Base-by-base conservation (phyloP, 306 rosid species). In the Vigna trinervia region DNA sequence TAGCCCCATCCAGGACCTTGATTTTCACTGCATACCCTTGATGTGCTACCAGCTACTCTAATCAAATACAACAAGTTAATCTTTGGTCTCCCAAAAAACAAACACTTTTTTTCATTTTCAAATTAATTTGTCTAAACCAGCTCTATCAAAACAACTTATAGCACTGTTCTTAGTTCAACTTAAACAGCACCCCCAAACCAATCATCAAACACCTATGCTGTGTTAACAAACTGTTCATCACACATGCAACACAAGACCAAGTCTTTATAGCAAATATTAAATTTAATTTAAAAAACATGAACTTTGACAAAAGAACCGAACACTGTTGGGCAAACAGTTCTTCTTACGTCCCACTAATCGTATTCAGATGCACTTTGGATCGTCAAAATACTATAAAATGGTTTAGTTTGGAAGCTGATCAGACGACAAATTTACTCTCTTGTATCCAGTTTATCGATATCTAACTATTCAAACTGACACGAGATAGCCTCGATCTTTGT, bases 131-230 rank as follows among this genome's bases (percentile, higher is more conserved):
- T 51, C 52, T 19, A 26, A 34, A 52, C n/a, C 34, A 34, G 1
- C 36, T 56, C 9, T 54, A 72, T 39, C 26, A 54, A 72, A 53
- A 12, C 22, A 54, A 56, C 23, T 11, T 10, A 30, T 30, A 57
- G 57, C 8, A 72, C 50, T 39, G 53, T 56, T 66, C 32, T 56
- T 41, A 57, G 77, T 71, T 53, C 28, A 56, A 71, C 63, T 34
- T 71, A 34, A 52, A 71, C 74, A 48, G 60, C 9, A 0, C 4
- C 70, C 17, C 17, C 23, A 4, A 19, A 57, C 34, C 47, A 71
- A 20, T 19, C 76, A 71, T 19, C 34, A 52, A 60, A 12, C 67
- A 30, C 20, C 43, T 30, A 60, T 32, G 22, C 22, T 30, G 34
- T 32, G 22, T 28, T 28, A 59, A 12, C 39, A 12, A 60, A 60